Percentiles rank a stretch among this genome's conserved stretches.
These are phyloP conservation scores for Basidioascus undulatus DNA, from an alignment of 768 basidiomycete genomes.

Conservation along the genomic window DNA sequence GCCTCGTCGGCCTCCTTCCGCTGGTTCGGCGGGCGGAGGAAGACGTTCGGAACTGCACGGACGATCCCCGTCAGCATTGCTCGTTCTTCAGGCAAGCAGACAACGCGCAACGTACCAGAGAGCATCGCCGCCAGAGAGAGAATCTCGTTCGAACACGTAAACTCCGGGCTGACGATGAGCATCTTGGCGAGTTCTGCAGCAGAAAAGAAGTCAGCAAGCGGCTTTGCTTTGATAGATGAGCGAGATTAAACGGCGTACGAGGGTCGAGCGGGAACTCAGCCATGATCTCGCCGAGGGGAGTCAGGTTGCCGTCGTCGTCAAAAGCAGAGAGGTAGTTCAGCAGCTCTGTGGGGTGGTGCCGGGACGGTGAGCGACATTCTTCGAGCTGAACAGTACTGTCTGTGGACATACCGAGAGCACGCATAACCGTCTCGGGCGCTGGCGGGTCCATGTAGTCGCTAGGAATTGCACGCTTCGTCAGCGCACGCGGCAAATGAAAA, in stretches of 20 bases:
- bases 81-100: not conserved
- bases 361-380: too few relatives aligned
- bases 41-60: conserved; percentile 61
- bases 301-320: conserved; percentile 82
- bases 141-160: conserved; percentile 87
- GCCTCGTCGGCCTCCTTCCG: conserved; percentile 80
- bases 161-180: conserved; percentile 81
- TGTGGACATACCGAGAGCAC: too few relatives aligned
- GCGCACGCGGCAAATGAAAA: too few relatives aligned
- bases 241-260: conserved; percentile 43
- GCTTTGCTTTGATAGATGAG: not conserved
- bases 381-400: too few relatives aligned
- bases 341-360: too few relatives aligned
- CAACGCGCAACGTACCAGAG: conserved; percentile 32
- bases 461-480: too few relatives aligned
- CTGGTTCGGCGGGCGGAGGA: conserved; percentile 68
- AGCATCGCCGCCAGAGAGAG: conserved; percentile 90
- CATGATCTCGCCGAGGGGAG: conserved; percentile 68
- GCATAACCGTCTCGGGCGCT: conserved; percentile 89
- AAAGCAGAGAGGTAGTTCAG: conserved; percentile 78
- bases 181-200: conserved; percentile 88
- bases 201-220: not conserved
- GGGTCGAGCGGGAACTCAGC: conserved; percentile 98
- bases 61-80: too few relatives aligned
- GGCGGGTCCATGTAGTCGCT: conserved; percentile 42